phyloP scores from a whole-genome alignment of 768 basidiomycete genomes.

The Amanita phalloides region DNA sequence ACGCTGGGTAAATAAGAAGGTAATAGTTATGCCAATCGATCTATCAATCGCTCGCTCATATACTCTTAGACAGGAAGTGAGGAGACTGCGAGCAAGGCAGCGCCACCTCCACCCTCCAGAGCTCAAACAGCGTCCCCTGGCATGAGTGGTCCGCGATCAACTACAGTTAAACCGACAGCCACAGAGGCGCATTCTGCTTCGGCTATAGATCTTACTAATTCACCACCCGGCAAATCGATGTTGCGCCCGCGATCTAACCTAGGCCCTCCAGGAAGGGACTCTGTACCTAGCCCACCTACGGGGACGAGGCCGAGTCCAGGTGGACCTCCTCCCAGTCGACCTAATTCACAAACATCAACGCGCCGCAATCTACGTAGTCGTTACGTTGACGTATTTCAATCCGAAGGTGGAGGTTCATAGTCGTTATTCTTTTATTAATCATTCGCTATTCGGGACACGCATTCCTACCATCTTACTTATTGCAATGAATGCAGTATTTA shows the following conservation, averaged over 20 bases:
- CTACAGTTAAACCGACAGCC: slow-evolving; percentile 31
- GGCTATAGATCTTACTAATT: slow-evolving; percentile 46
- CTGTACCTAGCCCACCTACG: slow-evolving; percentile 38
- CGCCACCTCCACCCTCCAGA: slow-evolving; percentile 70
- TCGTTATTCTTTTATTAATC: slow-evolving; percentile 1
- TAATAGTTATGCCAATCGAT: slow-evolving; percentile 17
- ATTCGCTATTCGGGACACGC: slow-evolving; percentile 3
- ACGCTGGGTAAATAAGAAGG: slow-evolving; percentile 94
- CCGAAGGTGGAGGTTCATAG: slow-evolving; percentile 24
- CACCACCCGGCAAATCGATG: slow-evolving; percentile 39
- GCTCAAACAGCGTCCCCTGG: slow-evolving; percentile 82
- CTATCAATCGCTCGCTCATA: background rate
- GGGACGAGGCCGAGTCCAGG: slow-evolving; percentile 34
- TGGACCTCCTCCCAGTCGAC: slow-evolving; percentile 41
- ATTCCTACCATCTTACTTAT: slow-evolving; percentile 4
- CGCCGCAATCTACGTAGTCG: slow-evolving; percentile 74
- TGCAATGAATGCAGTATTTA: background rate
- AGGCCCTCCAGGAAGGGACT: slow-evolving; percentile 34
- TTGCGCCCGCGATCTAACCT: slow-evolving; percentile 59
- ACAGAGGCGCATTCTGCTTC: slow-evolving; percentile 19
- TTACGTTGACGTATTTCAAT: slow-evolving; percentile 87
- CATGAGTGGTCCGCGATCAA: slow-evolving; percentile 25
- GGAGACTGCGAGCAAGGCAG: slow-evolving; percentile 40
- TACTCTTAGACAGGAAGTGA: slow-evolving; percentile 41
- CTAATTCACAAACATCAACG: slow-evolving; percentile 43